Evolutionary conservation across 306 rosid genomes (phyloP).

Genomic region (Citrullus amarus): DNA sequence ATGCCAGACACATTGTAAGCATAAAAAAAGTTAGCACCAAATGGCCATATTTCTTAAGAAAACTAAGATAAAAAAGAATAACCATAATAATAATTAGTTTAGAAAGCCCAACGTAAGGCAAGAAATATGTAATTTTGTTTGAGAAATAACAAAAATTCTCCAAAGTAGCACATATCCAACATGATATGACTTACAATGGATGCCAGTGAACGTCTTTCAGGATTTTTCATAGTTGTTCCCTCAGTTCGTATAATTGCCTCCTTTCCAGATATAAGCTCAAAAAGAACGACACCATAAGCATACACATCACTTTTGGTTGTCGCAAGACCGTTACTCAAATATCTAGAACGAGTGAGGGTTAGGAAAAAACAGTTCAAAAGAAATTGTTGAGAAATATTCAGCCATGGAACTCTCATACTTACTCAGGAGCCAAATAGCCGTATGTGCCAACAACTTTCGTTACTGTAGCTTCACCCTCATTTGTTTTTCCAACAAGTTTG

Average conservation of each 20-base stretch:
- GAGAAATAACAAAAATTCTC: not conserved
- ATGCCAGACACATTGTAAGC: not conserved
- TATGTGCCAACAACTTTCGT: conserved; percentile 97
- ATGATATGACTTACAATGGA: conserved; percentile 60
- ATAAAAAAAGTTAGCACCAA: not conserved
- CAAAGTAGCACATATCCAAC: not conserved
- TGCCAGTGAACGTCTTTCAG: conserved; percentile 81
- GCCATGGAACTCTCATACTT: conserved; percentile 17
- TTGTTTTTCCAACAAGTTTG: conserved; percentile 63
- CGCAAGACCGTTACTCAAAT: conserved; percentile 88
- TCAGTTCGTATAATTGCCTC: conserved; percentile 82
- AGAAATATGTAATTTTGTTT: not conserved
- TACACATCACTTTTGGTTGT: conserved; percentile 84
- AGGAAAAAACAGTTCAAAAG: conserved; percentile 1
- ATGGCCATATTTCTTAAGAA: conserved; percentile 1
- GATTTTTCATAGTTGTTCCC: conserved; percentile 47
- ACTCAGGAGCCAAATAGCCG: conserved; percentile 99
- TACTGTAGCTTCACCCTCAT: conserved; percentile 66
- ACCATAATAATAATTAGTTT: not conserved
- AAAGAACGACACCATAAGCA: conserved; percentile 89
- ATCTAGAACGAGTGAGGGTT: conserved; percentile 30
- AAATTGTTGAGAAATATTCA: not conserved
- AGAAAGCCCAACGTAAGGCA: not conserved
- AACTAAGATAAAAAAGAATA: not conserved
- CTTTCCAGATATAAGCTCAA: conserved; percentile 79